Percentiles rank a stretch among this genome's conserved stretches.
phyloP scores from a whole-genome alignment of 1,284 basidiomycete species.

The Ustilago esculenta region DNA sequence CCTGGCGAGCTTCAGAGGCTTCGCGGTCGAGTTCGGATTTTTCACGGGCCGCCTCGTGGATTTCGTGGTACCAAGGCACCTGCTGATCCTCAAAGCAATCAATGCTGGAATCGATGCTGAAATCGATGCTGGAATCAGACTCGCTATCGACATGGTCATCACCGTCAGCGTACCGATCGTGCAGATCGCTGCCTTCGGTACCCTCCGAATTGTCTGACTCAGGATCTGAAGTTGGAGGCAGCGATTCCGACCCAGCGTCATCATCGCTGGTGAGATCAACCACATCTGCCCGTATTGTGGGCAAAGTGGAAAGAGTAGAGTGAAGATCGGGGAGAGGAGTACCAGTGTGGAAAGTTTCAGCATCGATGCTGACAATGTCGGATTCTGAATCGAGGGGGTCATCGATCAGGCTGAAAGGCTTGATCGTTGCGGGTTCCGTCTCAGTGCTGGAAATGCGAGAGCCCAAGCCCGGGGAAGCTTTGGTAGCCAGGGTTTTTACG shows the following conservation, averaged over 20 bases:
- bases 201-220: too few relatives aligned
- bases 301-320: neutral
- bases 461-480: neutral
- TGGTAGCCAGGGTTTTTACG: neutral
- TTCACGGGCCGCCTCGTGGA: slow-evolving; percentile 1
- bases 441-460: too few relatives aligned
- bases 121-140: too few relatives aligned
- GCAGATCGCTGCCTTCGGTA: too few relatives aligned
- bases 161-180: too few relatives aligned
- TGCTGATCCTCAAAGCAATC: neutral
- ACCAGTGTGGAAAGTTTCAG: slow-evolving; percentile 3
- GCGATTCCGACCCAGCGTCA: neutral
- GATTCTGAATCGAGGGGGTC: slow-evolving; percentile 25
- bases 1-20: neutral
- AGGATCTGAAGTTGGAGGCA: too few relatives aligned
- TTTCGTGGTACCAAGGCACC: slow-evolving; percentile 8
- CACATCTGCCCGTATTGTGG: neutral
- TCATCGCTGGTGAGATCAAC: slow-evolving; percentile 21
- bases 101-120: neutral
- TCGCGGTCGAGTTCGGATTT: slow-evolving; percentile 2
- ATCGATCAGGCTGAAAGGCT: slow-evolving; percentile 10
- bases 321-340: neutral
- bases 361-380: slow-evolving; percentile 22
- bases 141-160: neutral
- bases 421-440: too few relatives aligned